phyloP scores from a whole-genome alignment of 495 filamentous ascomycete species.

The Amphirosellinia nigrospora region DNA sequence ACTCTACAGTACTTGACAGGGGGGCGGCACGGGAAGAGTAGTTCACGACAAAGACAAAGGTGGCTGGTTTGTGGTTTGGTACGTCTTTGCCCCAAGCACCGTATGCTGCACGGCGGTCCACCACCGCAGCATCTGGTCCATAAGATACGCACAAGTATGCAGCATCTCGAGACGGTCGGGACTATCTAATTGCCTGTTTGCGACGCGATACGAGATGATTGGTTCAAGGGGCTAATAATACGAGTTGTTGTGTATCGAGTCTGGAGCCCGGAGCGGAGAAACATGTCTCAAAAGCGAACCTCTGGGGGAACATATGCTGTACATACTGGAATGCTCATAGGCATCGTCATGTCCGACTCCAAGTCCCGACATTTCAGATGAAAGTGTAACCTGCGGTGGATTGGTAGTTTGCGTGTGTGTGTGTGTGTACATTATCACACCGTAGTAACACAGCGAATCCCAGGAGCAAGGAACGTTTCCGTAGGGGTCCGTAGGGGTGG shows the following conservation, averaged over 20 bases:
- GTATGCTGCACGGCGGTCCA: too few relatives aligned
- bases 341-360: slow-evolving; percentile 3
- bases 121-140: too few relatives aligned
- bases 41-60: slow-evolving; percentile 1
- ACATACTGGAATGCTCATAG: not conserved
- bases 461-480: not conserved
- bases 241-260: not conserved
- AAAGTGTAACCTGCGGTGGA: slow-evolving; percentile 16
- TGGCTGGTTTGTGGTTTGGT: not conserved
- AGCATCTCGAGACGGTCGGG: not conserved
- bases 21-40: not conserved
- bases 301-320: not conserved
- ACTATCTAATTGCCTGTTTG: not conserved
- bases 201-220: slow-evolving; percentile 3
- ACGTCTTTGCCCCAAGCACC: too few relatives aligned
- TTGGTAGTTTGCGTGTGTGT: not conserved
- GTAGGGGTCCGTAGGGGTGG: slow-evolving; percentile 8
- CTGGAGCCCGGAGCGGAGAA: not conserved
- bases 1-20: not conserved
- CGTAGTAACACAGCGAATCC: not conserved
- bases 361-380: slow-evolving; percentile 7
- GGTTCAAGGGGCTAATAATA: not conserved
- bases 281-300: not conserved
- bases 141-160: too few relatives aligned
- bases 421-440: not conserved